phyloP scores from a whole-genome alignment of 495 filamentous ascomycete species.

The Tuber magnatum region DNA sequence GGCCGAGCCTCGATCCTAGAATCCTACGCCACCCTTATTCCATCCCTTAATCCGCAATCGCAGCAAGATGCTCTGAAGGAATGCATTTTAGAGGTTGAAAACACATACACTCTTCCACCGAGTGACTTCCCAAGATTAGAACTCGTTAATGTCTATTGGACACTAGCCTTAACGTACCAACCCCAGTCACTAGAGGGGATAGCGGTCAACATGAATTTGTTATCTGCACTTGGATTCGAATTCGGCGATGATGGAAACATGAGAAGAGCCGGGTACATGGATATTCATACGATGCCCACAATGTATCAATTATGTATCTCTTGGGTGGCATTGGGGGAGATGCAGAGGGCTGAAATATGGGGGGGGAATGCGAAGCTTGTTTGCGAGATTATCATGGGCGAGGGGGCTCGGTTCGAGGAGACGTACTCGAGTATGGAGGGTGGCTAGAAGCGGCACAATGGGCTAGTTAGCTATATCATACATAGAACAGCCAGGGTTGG shows the following conservation, averaged over 20 bases:
- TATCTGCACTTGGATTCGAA: neutral
- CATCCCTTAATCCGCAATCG: neutral
- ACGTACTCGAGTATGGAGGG: neutral
- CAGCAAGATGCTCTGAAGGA: neutral
- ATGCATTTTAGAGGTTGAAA: neutral
- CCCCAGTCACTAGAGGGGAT: neutral
- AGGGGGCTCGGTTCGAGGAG: neutral
- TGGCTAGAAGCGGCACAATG: neutral
- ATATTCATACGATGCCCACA: neutral
- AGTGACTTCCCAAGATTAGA: neutral
- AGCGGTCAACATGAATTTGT: neutral
- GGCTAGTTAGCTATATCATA: neutral
- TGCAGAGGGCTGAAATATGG: neutral
- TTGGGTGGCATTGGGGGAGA: neutral
- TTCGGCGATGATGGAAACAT: neutral
- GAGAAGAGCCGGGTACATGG: neutral
- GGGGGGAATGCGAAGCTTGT: neutral
- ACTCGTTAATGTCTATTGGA: neutral
- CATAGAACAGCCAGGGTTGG: neutral
- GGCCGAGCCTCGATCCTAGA: neutral
- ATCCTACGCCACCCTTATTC: neutral
- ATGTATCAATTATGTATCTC: constrained; percentile 2
- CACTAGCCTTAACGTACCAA: neutral
- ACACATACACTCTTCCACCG: neutral
- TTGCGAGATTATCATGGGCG: neutral